A percentile compares a stretch with the other conserved stretches of the same genome.
phyloP scores from a whole-genome alignment of 2,329 filamentous ascomycete genomes.

The Alternaria novae-zelandiae region DNA sequence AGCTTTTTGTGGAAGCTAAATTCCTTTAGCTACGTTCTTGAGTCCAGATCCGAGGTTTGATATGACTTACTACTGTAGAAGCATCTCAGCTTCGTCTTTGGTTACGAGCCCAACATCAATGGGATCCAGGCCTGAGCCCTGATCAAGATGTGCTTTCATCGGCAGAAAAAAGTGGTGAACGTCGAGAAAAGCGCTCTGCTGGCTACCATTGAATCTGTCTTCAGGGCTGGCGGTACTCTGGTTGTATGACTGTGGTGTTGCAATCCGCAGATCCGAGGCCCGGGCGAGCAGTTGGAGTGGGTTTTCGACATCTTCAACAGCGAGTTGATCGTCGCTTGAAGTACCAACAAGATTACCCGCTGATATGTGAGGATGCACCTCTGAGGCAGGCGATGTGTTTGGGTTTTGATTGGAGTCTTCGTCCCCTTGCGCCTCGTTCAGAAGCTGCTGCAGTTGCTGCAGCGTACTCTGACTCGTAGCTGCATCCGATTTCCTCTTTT shows the following conservation, averaged over 20 bases:
- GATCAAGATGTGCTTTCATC: slow-evolving; percentile 67
- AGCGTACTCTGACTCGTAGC: slow-evolving; percentile 30
- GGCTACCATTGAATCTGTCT: slow-evolving; percentile 36
- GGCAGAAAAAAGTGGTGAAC: slow-evolving; percentile 72
- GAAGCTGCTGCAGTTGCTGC: slow-evolving; percentile 56
- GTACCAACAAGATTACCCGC: slow-evolving; percentile 37
- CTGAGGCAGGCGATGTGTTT: slow-evolving; percentile 3
- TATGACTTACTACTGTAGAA: slow-evolving; percentile 67
- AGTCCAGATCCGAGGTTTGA: background rate
- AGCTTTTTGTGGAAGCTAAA: slow-evolving; percentile 71
- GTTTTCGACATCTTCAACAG: slow-evolving; percentile 76
- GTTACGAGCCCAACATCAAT: slow-evolving; percentile 74
- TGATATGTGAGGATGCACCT: background rate
- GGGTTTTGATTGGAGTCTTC: slow-evolving; percentile 6
- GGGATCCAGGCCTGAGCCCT: slow-evolving; percentile 70
- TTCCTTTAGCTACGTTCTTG: background rate
- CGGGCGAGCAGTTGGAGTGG: slow-evolving; percentile 75
- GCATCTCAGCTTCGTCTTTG: slow-evolving; percentile 66
- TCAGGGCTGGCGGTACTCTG: slow-evolving; percentile 35
- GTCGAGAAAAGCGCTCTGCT: slow-evolving; percentile 53
- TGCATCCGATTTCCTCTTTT: slow-evolving; percentile 39
- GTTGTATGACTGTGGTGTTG: slow-evolving; percentile 43
- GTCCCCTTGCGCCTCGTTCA: slow-evolving; percentile 55
- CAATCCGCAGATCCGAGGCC: slow-evolving; percentile 71
- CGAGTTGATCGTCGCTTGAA: slow-evolving; percentile 54